phyloP scores from a whole-genome alignment of 352 stramenopile genomes.

The Globisporangium recalcitrans region DNA sequence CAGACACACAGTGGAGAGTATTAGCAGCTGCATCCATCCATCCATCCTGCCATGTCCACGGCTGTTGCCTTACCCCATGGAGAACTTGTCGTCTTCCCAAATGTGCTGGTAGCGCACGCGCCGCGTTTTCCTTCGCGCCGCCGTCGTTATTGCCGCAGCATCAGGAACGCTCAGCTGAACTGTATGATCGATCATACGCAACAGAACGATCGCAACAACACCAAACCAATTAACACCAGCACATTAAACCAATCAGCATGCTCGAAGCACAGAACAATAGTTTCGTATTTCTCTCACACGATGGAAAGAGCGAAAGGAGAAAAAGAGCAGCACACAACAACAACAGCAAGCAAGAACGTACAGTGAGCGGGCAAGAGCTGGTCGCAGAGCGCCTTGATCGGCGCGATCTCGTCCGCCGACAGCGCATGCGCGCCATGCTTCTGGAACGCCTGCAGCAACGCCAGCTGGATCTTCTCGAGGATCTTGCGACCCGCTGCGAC shows the following conservation, averaged over 20 bases:
- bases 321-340: no score
- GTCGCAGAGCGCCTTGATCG: conserved; percentile 65
- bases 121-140: conserved; percentile 4
- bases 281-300: not conserved
- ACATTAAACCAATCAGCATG: not conserved
- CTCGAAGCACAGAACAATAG: no score
- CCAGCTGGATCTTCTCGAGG: conserved; percentile 45
- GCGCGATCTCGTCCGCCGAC: conserved; percentile 45
- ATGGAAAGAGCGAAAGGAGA: not conserved
- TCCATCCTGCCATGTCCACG: not conserved
- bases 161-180: conserved; percentile 53
- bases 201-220: no score
- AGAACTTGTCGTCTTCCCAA: conserved; percentile 76
- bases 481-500: conserved; percentile 27
- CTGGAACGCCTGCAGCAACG: conserved; percentile 37
- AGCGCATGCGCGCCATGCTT: conserved; percentile 38
- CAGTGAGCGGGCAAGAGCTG: conserved; percentile 61
- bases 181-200: conserved; percentile 22
- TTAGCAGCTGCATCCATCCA: no score
- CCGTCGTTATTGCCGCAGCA: conserved; percentile 3
- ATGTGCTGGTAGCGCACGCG: conserved; percentile 73
- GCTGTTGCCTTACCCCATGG: conserved; percentile 48
- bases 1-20: conserved; percentile 1
- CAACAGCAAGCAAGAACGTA: conserved; percentile 21
- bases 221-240: conserved; percentile 2